These are phyloP conservation scores for Termitomyces sp. DNA, from an alignment of 768 basidiomycete species.

Conservation along the genomic window DNA sequence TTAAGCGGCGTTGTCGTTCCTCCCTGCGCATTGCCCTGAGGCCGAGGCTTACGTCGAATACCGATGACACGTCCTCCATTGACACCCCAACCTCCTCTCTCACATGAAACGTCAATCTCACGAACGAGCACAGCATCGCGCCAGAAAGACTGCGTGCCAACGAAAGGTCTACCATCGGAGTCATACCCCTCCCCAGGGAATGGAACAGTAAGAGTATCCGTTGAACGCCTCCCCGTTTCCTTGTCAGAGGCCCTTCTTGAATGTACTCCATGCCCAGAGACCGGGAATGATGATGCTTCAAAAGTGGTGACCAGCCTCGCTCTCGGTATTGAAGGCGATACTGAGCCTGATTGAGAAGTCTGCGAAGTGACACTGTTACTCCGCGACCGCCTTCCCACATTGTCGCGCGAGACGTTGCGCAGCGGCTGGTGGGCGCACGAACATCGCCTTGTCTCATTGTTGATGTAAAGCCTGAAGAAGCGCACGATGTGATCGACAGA, in stretches of 20 bases:
- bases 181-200: constrained; percentile 39
- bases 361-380: constrained; percentile 50
- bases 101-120: constrained; percentile 53
- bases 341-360: constrained; percentile 30
- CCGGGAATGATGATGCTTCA: constrained; percentile 60
- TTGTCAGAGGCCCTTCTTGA: constrained; percentile 72
- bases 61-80: constrained; percentile 55
- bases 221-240: constrained; percentile 43
- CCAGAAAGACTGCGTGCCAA: constrained; percentile 45
- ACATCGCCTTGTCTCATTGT: constrained; percentile 57
- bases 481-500: constrained; percentile 60
- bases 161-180: constrained; percentile 26
- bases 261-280: constrained; percentile 76
- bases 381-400: constrained; percentile 51
- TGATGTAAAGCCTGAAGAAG: constrained; percentile 58
- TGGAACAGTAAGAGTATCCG: constrained; percentile 41
- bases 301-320: constrained; percentile 43
- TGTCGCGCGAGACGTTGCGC: constrained; percentile 37
- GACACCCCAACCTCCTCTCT: constrained; percentile 78
- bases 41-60: constrained; percentile 58
- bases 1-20: constrained; percentile 7
- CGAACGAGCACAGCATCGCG: constrained; percentile 48
- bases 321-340: constrained; percentile 43
- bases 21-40: constrained; percentile 25
- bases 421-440: constrained; percentile 53